Evolutionary conservation across 306 rosid species (phyloP).

Genomic region (Inga oerstediana): DNA sequence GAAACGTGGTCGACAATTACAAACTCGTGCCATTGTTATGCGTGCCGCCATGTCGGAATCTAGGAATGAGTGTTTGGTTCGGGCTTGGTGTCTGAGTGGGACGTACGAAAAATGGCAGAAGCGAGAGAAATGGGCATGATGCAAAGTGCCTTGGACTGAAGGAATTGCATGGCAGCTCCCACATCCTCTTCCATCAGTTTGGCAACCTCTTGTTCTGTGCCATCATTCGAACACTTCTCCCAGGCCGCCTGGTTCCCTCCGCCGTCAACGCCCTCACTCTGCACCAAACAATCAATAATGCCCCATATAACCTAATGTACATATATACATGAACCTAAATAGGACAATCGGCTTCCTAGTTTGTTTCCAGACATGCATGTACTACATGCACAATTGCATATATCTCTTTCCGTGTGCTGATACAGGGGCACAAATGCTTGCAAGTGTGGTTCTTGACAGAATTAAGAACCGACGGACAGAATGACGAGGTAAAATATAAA

Average conservation of each 20-base stretch:
- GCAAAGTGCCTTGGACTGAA: slow-evolving; percentile 96
- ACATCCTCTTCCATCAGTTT: slow-evolving; percentile 98
- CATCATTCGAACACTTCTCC: slow-evolving; percentile 96
- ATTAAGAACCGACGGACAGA: not conserved
- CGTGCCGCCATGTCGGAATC: slow-evolving; percentile 12
- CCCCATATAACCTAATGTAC: not conserved
- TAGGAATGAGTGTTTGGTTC: slow-evolving; percentile 76
- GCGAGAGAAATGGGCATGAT: slow-evolving; percentile 99
- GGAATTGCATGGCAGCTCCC: slow-evolving; percentile 98
- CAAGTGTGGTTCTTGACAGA: slow-evolving; percentile 2
- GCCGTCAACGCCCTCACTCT: slow-evolving; percentile 76
- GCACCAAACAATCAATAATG: slow-evolving; percentile 10
- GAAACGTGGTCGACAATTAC: not conserved
- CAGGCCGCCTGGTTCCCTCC: slow-evolving; percentile 69
- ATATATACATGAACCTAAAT: not conserved
- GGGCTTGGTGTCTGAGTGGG: slow-evolving; percentile 79
- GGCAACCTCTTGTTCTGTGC: slow-evolving; percentile 93
- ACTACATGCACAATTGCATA: not conserved
- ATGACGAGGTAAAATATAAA: not conserved
- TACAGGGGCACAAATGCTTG: not conserved
- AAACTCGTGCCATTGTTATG: not conserved
- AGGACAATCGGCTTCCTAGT: not conserved
- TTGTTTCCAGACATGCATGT: not conserved
- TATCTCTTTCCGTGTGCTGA: not conserved
- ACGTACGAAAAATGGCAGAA: slow-evolving; percentile 80